Conservation (phyloP, 108 stramenopile genomes). For the Chaetoceros tenuissimus region DNA sequence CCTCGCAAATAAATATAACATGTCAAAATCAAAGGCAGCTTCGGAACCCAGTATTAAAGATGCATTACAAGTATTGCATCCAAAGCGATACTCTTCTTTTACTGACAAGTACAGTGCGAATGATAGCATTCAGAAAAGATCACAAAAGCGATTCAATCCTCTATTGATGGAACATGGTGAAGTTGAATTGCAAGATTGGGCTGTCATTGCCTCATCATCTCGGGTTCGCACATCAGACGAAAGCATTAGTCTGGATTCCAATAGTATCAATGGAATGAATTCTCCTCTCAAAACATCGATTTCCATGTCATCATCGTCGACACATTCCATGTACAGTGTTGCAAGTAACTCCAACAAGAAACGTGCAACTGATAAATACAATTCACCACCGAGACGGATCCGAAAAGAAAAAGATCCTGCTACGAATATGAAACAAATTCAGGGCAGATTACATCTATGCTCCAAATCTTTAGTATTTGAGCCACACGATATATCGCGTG, state of each 20-base stretch:
- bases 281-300: neutral
- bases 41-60: neutral
- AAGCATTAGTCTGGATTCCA: neutral
- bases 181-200: slow-evolving; percentile 75
- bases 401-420: slow-evolving; percentile 35
- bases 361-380: neutral
- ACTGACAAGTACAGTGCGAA: neutral
- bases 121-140: neutral
- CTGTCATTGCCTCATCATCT: slow-evolving; percentile 50
- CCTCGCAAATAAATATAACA: no score
- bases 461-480: slow-evolving; percentile 70
- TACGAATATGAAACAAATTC: slow-evolving; percentile 47
- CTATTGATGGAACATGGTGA: slow-evolving; percentile 78
- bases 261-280: neutral
- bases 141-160: slow-evolving; percentile 50
- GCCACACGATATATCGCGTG: slow-evolving; percentile 51
- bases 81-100: neutral
- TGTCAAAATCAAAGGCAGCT: no score
- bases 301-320: neutral
- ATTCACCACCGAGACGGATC: slow-evolving; percentile 8
- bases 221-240: slow-evolving; percentile 15
- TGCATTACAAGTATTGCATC: neutral
- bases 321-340: neutral
- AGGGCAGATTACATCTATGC: slow-evolving; percentile 70
- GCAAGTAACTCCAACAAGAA: slow-evolving; percentile 10